Evolutionary conservation across 148 eudicot species (phyloP), one percentile per base, ranked within the genome.

Genomic region (Fagopyrum homotropicum): DNA sequence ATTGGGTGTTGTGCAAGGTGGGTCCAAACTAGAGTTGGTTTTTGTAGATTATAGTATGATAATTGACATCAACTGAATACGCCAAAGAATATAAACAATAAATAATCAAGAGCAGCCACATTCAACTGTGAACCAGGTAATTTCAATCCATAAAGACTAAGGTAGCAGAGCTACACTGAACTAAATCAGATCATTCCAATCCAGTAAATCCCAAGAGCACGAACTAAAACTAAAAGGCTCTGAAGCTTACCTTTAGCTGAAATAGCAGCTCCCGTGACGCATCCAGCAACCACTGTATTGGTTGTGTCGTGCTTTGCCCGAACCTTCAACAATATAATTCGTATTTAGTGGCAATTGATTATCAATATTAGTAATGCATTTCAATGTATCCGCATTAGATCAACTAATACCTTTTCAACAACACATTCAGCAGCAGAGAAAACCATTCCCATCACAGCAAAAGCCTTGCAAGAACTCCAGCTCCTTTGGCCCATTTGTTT

Each of bases 231-330:
- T 22, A 76, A 61, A 2, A 59, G 45, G 71, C 52, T n/a, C 10
- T 19, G n/a, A 75, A 30, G 14, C 46, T 45, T 85, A 94, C 98
- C 97, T 76, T 47, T 88, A 16, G 96, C 97, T 9, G 98, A 90
- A 35, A 94, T 63, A 74, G 88, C 83, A 74, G 92, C 97, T 50
- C 97, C 98, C 15, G 98, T 94, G 45, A 84, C 89, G 78, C 98
- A 94, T 44, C 98, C 98, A 44, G 97, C 98, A 76, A 89, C 79
- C 54, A 87, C 90, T 72, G 97, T 87, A 81, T 94, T 94, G 48
- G 96, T 89, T 9, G 75, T 82, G 79, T 94, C 98, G 64, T 94
- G 98, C 79, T 92, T 94, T 68, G 93, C 98, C 46, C 98, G 96
- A 47, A 82, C 86, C 98, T 94, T 80, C 72, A 84, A 56, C 70